Evolutionary conservation across 495 filamentous ascomycete species (phyloP).

Genomic region (Penicillium cosmopolitanum): DNA sequence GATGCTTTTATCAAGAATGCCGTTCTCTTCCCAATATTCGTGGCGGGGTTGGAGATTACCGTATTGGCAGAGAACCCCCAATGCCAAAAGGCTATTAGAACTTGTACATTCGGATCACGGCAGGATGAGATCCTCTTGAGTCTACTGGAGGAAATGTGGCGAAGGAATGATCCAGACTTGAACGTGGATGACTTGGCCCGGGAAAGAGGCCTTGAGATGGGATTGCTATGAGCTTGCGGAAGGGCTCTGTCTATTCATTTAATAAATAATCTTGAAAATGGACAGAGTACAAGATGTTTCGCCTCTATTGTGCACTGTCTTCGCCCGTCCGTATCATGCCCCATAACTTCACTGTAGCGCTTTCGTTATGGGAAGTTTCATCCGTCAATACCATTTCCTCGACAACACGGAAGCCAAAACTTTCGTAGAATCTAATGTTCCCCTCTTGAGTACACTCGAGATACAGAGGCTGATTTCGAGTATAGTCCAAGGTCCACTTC

Average conservation of each 20-base stretch:
- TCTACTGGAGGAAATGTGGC: constrained; percentile 39
- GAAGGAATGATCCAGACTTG: constrained; percentile 12
- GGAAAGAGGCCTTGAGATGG: constrained; percentile 32
- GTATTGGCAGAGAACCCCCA: constrained; percentile 25
- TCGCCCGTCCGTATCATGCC: constrained; percentile 26
- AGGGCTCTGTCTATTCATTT: not conserved
- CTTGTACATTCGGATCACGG: constrained; percentile 9
- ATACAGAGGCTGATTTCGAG: constrained; percentile 19
- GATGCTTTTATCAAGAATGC: constrained; percentile 36
- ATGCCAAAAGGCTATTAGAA: constrained; percentile 24
- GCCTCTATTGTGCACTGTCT: not conserved
- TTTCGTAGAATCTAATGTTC: constrained; percentile 34
- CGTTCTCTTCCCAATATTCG: constrained; percentile 31
- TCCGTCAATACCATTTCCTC: constrained; percentile 31
- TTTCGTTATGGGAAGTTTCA: constrained; percentile 4
- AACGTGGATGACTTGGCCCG: constrained; percentile 33
- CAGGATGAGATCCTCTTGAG: constrained; percentile 28
- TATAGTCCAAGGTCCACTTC: constrained; percentile 19
- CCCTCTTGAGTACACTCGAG: constrained; percentile 31
- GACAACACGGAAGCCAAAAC: constrained; percentile 28
- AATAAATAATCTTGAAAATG: not conserved
- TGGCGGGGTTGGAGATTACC: constrained; percentile 30
- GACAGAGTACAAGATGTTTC: not conserved
- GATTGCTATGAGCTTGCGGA: constrained; percentile 25
- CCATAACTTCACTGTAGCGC: constrained; percentile 28